Conservation (phyloP, 2,329 filamentous ascomycete species). For the Raffaelea albimanens region DNA sequence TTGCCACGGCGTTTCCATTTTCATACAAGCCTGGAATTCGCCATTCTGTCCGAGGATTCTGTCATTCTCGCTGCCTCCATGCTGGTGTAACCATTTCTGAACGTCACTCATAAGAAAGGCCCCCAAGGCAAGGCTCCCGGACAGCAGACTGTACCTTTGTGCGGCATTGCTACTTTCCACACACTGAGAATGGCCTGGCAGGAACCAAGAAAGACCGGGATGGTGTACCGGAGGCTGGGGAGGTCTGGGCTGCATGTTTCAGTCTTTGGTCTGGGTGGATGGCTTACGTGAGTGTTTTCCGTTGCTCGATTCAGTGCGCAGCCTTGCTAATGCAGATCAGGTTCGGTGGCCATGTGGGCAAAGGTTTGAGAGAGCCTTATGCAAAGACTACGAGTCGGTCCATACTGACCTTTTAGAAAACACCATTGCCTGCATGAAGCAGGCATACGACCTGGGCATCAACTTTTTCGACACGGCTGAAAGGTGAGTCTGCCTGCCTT, state of each 20-base stretch:
- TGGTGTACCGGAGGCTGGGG: slow-evolving; percentile 31
- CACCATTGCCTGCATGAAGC: slow-evolving; percentile 52
- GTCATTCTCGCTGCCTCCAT: too few species aligned
- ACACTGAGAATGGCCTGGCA: slow-evolving; percentile 26
- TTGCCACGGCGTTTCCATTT: too few species aligned
- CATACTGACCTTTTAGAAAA: slow-evolving; percentile 34
- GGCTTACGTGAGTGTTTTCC: slow-evolving; percentile 41
- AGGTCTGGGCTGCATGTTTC: slow-evolving; percentile 57
- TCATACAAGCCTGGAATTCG: too few species aligned
- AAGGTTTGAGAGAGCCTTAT: slow-evolving; percentile 13
- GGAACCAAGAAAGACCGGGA: slow-evolving; percentile 34
- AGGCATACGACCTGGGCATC: slow-evolving; percentile 49
- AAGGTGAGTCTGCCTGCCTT: slow-evolving; percentile 15
- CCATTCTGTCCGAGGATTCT: too few species aligned
- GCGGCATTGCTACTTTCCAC: not conserved
- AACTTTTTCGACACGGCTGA: slow-evolving; percentile 58
- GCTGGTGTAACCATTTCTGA: too few species aligned
- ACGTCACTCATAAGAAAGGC: too few species aligned
- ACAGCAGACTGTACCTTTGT: too few species aligned
- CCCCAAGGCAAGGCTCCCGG: too few species aligned
- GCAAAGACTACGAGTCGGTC: not conserved
- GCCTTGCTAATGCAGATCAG: slow-evolving; percentile 4
- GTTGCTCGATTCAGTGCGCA: not conserved
- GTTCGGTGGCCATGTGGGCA: slow-evolving; percentile 21
- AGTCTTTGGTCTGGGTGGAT: slow-evolving; percentile 53